Evolutionary conservation across 2,329 filamentous ascomycete species (phyloP), one percentile per base, ranked within the genome.

Genomic region (Colletotrichum sp.): DNA sequence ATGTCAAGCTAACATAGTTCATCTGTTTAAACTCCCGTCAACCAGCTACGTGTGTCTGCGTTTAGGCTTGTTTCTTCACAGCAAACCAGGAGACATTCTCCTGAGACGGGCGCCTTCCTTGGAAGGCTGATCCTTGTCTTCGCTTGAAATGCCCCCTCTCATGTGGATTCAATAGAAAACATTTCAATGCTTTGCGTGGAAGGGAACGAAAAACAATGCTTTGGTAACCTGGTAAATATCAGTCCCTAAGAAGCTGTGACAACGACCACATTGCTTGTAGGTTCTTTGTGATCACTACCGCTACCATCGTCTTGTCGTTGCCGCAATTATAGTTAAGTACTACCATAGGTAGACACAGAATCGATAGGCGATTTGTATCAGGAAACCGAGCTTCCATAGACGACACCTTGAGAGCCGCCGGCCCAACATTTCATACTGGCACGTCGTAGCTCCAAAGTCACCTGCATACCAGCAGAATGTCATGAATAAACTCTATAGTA

Each of bases 401-500:
- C 43, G 13, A 22, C n/a, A 22, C 1, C 10, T 2, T 52, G n/a
- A 52, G 43, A 52, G 43, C 2, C 2, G n/a, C 43, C 43, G n/a
- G 13, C 10, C 43, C 12, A 10, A 8, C 43, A 48, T 6, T 1
- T n/a, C 0, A 60, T 60, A 8, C 56, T 25, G 25, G 27, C 22
- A 60, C 6, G 12, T 30, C 27, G 9, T 7, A n/a, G 56, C 25
- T n/a, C 3, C 8, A 28, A 15, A 22, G 15, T 16, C 16, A 22
- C 30, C 6, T 9, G 28, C 4, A 2, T 66, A 39, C 22, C 25
- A 28, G 25, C 34, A 27, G 13, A 22, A 18, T 74, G 27, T 36
- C 56, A 36, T 69, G 56, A 58, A 60, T 39, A 43, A 65, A 71
- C 64, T 76, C 74, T 76, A 69, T 76, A 66, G 70, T 69, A 65